A percentile compares a stretch with the other conserved stretches of the same genome.
Conservation (phyloP, 331 rosid genomes). For the Acacia pycnantha region DNA sequence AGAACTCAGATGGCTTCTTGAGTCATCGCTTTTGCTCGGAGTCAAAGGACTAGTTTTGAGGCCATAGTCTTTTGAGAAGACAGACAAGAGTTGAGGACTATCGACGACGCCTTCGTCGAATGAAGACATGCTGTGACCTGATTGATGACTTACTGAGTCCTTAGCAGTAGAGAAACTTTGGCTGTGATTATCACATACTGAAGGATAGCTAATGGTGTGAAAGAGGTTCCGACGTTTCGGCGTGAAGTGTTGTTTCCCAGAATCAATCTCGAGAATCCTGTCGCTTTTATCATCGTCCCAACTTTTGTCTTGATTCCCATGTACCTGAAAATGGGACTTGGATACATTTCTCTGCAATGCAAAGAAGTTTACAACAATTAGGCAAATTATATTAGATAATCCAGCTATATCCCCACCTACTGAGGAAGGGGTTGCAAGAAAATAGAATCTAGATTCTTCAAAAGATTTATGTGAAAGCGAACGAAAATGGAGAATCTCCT, state of each 20-base stretch:
- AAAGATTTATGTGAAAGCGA: neutral
- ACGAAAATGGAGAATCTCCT: neutral
- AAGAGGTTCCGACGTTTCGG: conserved; percentile 51
- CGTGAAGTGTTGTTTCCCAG: conserved; percentile 38
- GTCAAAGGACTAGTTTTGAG: conserved; percentile 68
- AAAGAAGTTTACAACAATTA: neutral
- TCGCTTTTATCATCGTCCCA: conserved; percentile 52
- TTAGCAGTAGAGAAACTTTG: conserved; percentile 54
- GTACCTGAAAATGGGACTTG: conserved; percentile 40
- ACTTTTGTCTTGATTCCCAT: conserved; percentile 36
- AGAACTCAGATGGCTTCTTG: conserved; percentile 58
- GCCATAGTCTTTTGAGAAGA: conserved; percentile 48
- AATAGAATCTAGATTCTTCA: neutral
- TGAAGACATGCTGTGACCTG: conserved; percentile 48
- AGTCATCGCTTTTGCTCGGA: conserved; percentile 65
- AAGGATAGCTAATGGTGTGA: conserved; percentile 30
- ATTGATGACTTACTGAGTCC: conserved; percentile 52
- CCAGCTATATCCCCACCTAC: neutral
- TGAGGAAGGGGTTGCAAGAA: neutral
- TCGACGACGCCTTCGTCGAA: conserved; percentile 59
- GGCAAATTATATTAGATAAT: neutral
- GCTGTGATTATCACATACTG: conserved; percentile 40
- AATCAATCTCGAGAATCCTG: conserved; percentile 61
- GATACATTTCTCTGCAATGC: conserved; percentile 64
- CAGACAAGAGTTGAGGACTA: conserved; percentile 60